Conservation (phyloP, 768 basidiomycete species). For the Boletus subcaerulescens region DNA sequence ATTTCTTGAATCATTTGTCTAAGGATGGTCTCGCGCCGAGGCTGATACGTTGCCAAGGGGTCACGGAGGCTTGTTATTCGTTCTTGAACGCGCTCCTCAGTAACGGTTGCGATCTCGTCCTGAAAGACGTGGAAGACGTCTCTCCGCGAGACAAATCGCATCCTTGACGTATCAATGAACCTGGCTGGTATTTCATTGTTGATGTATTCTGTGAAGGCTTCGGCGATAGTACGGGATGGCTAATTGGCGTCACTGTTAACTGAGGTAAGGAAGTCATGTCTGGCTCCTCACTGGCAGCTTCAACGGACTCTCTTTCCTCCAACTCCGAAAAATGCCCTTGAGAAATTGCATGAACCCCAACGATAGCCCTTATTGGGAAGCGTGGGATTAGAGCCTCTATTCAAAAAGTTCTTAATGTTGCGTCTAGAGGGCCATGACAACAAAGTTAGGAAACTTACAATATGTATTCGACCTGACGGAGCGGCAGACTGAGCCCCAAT, state of each 20-base stretch:
- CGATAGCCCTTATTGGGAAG: no score
- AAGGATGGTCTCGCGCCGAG: neutral
- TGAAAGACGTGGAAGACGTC: slow-evolving; percentile 8
- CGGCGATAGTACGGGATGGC: neutral
- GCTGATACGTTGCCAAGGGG: neutral
- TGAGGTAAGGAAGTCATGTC: no score
- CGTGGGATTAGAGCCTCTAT: no score
- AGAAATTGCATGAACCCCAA: no score
- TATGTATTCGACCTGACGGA: no score
- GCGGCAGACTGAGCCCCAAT: no score
- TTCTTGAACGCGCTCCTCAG: neutral
- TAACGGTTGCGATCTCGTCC: neutral
- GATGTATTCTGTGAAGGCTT: slow-evolving; percentile 9
- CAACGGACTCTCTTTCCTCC: no score
- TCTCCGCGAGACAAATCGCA: slow-evolving; percentile 4
- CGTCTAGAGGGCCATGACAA: no score
- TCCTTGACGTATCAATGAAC: slow-evolving; percentile 4
- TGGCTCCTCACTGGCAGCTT: no score
- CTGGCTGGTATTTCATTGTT: slow-evolving; percentile 12
- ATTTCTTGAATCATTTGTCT: slow-evolving; percentile 12
- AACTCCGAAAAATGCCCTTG: no score
- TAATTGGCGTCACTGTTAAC: neutral
- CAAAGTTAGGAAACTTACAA: no score
- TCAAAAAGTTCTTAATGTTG: no score
- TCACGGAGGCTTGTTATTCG: neutral